Evolutionary conservation across 2,329 filamentous ascomycete species (phyloP), one percentile per base, ranked within the genome.

Genomic region (Colletotrichum sp.): DNA sequence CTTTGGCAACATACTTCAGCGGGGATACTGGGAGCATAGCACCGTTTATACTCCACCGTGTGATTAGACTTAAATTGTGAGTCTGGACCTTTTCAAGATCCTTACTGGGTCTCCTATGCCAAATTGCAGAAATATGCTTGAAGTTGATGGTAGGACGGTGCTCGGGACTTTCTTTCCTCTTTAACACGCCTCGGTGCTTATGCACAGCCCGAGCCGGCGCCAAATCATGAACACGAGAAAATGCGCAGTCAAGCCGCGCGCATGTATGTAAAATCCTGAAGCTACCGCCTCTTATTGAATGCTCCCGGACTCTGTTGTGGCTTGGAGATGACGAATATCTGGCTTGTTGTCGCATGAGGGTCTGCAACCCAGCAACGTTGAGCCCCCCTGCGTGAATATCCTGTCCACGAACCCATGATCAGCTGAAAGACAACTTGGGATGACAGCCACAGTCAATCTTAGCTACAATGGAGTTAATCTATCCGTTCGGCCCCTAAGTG

Each of bases 1-100:
- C 5, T 3, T 7, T 4, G 3, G 9, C 0, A 21, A 21, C 6
- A 13, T 6, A 12, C 2, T 2, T 13, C 18, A 12, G 3, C 18
- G 44, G 18, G 4, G 18, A 49, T 2, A 10, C 39, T 6, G 39
- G 39, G 16, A 44, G 5, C 44, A 49, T 21, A 1, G 10, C 44
- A 49, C 21, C 5, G 18, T 49, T 49, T 49, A 21, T 49, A n/a
- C 18, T 49, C 44, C 44, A 49, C 44, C 0, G 6, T 12, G 18
- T 0, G 9, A n/a, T 3, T 49, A 49, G 39, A 49, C 39, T 49
- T n/a, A 6, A n/a, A 6, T 4, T 10, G 39, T 44, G 18, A 44
- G 18, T 18, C 18, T n/a, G 16, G 9, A 10, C 8, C 18, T 10
- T 10, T 44, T 4, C 18, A 12, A 44, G 18, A 44, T n/a, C 8